These are phyloP conservation scores for Fusarium tanahbumbuense DNA, from an alignment of 2,329 filamentous ascomycete genomes.

Conservation along the genomic window DNA sequence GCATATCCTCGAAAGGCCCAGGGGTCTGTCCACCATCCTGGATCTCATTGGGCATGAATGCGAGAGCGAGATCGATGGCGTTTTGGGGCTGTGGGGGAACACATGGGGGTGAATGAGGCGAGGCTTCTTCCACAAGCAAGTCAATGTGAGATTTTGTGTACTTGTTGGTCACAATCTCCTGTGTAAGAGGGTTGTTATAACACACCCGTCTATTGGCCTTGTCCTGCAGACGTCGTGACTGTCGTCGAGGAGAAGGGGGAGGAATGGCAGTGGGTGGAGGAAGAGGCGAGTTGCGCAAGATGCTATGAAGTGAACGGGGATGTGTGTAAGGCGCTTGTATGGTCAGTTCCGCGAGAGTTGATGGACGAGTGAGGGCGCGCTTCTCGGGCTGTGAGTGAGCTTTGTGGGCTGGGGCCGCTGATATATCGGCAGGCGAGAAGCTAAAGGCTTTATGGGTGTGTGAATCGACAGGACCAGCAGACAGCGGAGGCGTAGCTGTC, in stretches of 20 bases:
- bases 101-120: constrained; percentile 57
- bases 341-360: constrained; percentile 26
- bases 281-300: constrained; percentile 74
- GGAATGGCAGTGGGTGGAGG: constrained; percentile 63
- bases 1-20: constrained; percentile 72
- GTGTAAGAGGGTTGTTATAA: constrained; percentile 71
- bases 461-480: constrained; percentile 63
- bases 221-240: constrained; percentile 66
- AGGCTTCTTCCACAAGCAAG: constrained; percentile 68
- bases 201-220: constrained; percentile 67
- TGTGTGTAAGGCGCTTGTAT: constrained; percentile 66
- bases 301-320: constrained; percentile 69
- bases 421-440: constrained; percentile 55
- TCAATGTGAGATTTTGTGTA: constrained; percentile 74
- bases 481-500: constrained; percentile 70
- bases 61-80: constrained; percentile 61
- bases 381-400: constrained; percentile 30
- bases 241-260: constrained; percentile 64
- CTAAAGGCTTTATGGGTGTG: constrained; percentile 57
- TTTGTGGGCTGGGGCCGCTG: constrained; percentile 15
- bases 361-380: constrained; percentile 26
- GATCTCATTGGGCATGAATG: constrained; percentile 65
- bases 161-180: constrained; percentile 71
- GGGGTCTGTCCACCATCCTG: constrained; percentile 72
- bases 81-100: constrained; percentile 53